Conservation (phyloP, 2,329 filamentous ascomycete species). For the Talaromyces verruculosus region DNA sequence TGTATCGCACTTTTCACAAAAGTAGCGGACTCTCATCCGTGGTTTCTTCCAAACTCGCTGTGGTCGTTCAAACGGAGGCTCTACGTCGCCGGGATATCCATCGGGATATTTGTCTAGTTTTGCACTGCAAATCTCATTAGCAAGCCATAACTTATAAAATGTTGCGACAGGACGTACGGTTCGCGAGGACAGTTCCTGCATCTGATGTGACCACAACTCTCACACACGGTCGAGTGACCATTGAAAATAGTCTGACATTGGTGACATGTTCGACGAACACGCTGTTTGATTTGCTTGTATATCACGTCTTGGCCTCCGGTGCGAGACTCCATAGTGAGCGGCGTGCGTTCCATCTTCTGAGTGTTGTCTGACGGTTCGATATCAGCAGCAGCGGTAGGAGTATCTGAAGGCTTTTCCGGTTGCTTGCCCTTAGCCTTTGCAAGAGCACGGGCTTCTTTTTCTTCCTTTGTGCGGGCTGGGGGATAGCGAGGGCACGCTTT, state of each 20-base stretch:
- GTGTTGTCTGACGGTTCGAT: slow-evolving; percentile 30
- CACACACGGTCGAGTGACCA: slow-evolving; percentile 62
- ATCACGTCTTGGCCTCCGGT: slow-evolving; percentile 69
- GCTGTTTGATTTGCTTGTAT: slow-evolving; percentile 69
- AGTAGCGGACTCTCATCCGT: slow-evolving; percentile 42
- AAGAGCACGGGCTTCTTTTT: slow-evolving; percentile 53
- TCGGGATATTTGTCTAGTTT: slow-evolving; percentile 47
- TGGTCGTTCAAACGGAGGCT: slow-evolving; percentile 36
- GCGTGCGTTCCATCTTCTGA: slow-evolving; percentile 48
- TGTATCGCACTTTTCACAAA: slow-evolving; percentile 42
- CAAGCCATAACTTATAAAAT: slow-evolving; percentile 6
- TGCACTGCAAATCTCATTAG: slow-evolving; percentile 30
- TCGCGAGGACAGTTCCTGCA: slow-evolving; percentile 80
- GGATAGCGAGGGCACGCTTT: slow-evolving; percentile 76
- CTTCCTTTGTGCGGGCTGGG: slow-evolving; percentile 61
- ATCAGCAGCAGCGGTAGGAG: not conserved
- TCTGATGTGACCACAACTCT: slow-evolving; percentile 67
- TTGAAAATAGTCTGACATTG: slow-evolving; percentile 66
- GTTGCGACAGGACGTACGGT: slow-evolving; percentile 58
- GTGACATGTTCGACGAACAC: slow-evolving; percentile 74
- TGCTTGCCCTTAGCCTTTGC: slow-evolving; percentile 36
- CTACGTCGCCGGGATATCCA: slow-evolving; percentile 47
- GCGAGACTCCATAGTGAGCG: slow-evolving; percentile 58
- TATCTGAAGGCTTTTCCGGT: not conserved
- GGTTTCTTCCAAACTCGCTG: slow-evolving; percentile 41